These are phyloP conservation scores for Cynanchum wilfordii DNA, from an alignment of 257 asterid genomes.

Conservation along the genomic window DNA sequence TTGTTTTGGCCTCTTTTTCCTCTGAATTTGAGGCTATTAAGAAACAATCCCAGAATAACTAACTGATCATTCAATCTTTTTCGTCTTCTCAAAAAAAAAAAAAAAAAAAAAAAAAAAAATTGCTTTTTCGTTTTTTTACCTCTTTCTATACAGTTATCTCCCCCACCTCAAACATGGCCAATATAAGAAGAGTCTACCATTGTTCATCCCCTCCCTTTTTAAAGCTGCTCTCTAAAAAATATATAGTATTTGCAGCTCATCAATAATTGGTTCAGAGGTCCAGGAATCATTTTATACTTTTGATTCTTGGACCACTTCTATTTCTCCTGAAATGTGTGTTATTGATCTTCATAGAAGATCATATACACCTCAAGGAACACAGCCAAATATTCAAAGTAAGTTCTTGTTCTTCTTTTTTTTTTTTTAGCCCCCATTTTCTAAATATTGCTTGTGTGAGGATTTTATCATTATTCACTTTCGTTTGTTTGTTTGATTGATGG, in stretches of 20 bases:
- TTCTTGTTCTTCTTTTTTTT: background rate
- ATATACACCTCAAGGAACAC: background rate
- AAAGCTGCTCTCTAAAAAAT: background rate
- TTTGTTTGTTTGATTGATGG: background rate
- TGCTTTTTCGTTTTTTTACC: too few relatives aligned
- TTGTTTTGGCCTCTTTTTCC: conserved; percentile 14
- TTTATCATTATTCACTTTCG: background rate
- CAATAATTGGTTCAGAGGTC: conserved; percentile 10
- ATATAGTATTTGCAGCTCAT: background rate
- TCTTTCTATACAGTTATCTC: too few relatives aligned
- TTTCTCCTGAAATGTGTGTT: background rate
- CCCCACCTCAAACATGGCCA: background rate
- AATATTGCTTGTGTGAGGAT: background rate
- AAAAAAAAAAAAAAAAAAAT: too few relatives aligned
- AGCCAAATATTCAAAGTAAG: background rate
- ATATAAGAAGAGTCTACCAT: background rate
- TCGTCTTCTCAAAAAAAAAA: background rate
- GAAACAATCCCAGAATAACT: conserved; percentile 1
- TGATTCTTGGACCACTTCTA: conserved; percentile 21
- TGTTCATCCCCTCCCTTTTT: background rate
- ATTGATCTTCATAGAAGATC: background rate
- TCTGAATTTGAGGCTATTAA: conserved; percentile 5
- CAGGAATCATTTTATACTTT: conserved; percentile 10
- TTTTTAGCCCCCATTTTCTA: too few relatives aligned
- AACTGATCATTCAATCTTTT: background rate